Percentiles rank a stretch among this genome's conserved stretches.
Evolutionary conservation across 1,284 basidiomycete species (phyloP).

Genomic region (Heterobasidion parviporum): DNA sequence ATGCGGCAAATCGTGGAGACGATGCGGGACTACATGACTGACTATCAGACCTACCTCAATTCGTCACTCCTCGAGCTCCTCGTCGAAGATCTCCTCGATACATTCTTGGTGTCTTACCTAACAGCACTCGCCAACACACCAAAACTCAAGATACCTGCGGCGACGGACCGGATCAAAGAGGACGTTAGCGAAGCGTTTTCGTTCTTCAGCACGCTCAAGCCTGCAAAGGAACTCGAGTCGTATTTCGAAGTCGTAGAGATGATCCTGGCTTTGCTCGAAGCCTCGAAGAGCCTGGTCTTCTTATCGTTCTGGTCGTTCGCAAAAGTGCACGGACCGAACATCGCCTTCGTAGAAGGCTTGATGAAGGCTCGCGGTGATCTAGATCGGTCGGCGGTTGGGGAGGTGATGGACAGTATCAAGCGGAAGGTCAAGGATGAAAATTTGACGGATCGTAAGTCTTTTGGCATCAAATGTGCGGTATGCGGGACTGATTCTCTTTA

Average conservation of each 20-base stretch:
- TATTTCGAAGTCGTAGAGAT: slow-evolving; percentile 86
- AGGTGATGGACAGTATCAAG: slow-evolving; percentile 92
- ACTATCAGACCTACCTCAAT: slow-evolving; percentile 90
- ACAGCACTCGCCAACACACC: slow-evolving; percentile 78
- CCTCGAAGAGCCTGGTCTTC: slow-evolving; percentile 90
- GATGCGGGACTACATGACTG: slow-evolving; percentile 91
- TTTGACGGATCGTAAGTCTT: slow-evolving; percentile 71
- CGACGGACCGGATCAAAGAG: slow-evolving; percentile 73
- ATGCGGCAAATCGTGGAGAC: slow-evolving; percentile 88
- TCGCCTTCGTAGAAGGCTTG: slow-evolving; percentile 84
- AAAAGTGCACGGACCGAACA: slow-evolving; percentile 90
- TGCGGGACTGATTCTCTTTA: background rate
- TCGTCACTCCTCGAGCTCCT: slow-evolving; percentile 88
- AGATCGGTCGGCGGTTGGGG: slow-evolving; percentile 79
- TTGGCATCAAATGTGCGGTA: slow-evolving; percentile 7
- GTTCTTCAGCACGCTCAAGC: slow-evolving; percentile 80
- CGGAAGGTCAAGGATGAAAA: slow-evolving; percentile 88
- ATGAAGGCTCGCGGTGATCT: slow-evolving; percentile 89
- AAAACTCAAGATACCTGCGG: slow-evolving; percentile 85
- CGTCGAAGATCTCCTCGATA: slow-evolving; percentile 88
- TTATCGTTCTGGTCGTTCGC: slow-evolving; percentile 95
- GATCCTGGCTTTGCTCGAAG: slow-evolving; percentile 79
- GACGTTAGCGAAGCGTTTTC: slow-evolving; percentile 76
- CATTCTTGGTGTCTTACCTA: slow-evolving; percentile 88
- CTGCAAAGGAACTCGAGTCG: slow-evolving; percentile 71